Base-by-base conservation (phyloP, 495 filamentous ascomycete genomes). In the Apiosordaria backusii region DNA sequence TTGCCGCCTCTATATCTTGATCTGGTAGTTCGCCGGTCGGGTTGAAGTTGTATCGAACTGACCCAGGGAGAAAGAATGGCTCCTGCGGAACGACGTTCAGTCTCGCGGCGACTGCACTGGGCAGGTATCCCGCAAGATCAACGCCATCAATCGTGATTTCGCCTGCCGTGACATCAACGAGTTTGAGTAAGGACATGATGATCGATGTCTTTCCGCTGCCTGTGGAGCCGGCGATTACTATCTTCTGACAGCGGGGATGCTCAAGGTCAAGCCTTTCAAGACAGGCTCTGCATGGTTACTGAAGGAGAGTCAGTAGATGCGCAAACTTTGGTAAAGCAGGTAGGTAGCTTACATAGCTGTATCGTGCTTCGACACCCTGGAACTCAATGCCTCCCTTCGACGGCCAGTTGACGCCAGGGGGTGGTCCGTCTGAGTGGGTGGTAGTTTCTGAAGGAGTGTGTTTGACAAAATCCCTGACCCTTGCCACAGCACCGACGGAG, bases 131-230 rank as follows among this genome's bases (percentile, higher is more conserved):
- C 53, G 53, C 40, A 50, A 16, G 6, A 16, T 55, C 19, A 19
- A 55, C 19, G 9, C 9, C 53, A 5, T 13, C 53, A 22, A 16
- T 55, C 10, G 5, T 13, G 9, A 22, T 22, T 55, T 13, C 82
- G 53, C 93, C 93, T 50, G 83, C 78, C 61, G 81, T 79, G 7
- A 90, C 84, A 72, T 97, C 92, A 67, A 97, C 95, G 62, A 97
- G 91, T 54, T 93, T 87, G 82, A 97, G 95, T 13, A 97, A 82
- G 24, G 92, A 87, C 70, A 96, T 82, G 4, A 93, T 93, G 63
- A 97, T 81, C 3, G 91, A 94, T 68, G 91, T 93, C 79, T 97
- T 97, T 70, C 93, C 93, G 27, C 64, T 66, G 5, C 68, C 68
- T 4, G 65, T 64, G 13, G 45, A 53, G 9, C 67, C 60, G 66